A percentile compares a stretch with the other conserved stretches of the same genome.
Evolutionary conservation across 2,329 filamentous ascomycete genomes (phyloP).

Genomic region (Aspergillus puulaauensis): DNA sequence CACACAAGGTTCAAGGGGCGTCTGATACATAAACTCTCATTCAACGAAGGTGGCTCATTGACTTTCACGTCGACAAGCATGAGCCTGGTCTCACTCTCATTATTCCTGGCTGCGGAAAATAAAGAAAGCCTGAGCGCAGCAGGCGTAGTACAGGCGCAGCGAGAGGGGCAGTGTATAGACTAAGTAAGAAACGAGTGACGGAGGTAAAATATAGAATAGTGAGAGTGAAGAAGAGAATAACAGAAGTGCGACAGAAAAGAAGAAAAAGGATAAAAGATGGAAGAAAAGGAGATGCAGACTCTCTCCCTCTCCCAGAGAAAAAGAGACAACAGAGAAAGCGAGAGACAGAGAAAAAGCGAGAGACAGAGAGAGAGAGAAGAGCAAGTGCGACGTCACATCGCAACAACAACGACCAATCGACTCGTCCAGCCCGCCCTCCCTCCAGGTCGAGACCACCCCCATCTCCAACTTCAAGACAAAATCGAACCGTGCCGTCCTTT

Average conservation of each 20-base stretch:
- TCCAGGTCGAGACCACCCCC: background rate
- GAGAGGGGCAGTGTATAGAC: background rate
- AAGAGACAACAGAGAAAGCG: background rate
- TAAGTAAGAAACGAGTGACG: background rate
- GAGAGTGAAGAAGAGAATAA: background rate
- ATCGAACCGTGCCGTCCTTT: slow-evolving; percentile 1
- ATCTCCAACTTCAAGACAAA: background rate
- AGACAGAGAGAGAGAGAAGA: background rate
- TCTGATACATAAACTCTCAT: slow-evolving; percentile 8
- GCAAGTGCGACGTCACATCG: slow-evolving; percentile 14
- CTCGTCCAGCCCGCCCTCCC: background rate
- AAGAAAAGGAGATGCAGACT: background rate
- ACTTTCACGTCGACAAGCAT: background rate
- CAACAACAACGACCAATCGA: background rate
- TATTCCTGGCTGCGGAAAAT: background rate
- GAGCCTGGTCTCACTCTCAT: background rate
- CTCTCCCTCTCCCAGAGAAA: too few species aligned
- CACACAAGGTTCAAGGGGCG: slow-evolving; percentile 3
- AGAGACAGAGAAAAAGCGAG: background rate
- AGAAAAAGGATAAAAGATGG: slow-evolving; percentile 6
- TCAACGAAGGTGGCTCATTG: background rate
- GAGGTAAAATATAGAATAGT: background rate
- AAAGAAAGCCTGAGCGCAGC: background rate
- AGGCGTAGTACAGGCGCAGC: background rate
- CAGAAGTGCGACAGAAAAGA: background rate